Evolutionary conservation across 2,329 filamentous ascomycete species (phyloP).

Genomic region (Exophiala alcalophila): DNA sequence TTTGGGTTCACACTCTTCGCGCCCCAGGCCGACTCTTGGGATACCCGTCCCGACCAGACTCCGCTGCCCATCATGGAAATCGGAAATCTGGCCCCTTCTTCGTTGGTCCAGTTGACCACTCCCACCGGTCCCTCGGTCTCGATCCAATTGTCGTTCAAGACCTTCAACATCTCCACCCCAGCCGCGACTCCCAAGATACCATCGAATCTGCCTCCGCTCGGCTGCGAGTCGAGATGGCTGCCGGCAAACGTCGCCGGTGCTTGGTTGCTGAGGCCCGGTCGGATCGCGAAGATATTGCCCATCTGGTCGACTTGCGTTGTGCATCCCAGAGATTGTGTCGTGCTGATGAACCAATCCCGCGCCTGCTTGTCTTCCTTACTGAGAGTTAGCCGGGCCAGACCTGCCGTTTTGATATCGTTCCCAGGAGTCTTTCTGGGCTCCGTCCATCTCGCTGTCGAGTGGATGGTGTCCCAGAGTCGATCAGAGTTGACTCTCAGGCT

Average conservation of each 20-base stretch:
- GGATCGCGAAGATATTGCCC: constrained; percentile 76
- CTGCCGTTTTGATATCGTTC: constrained; percentile 16
- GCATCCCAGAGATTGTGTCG: constrained; percentile 63
- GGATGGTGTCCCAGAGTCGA: constrained; percentile 24
- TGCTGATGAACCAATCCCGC: constrained; percentile 71
- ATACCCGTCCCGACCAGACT: constrained; percentile 68
- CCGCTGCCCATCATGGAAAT: constrained; percentile 71
- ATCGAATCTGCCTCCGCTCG: constrained; percentile 65
- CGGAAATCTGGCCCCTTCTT: constrained; percentile 78
- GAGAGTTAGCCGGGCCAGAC: constrained; percentile 59
- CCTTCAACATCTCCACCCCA: constrained; percentile 68
- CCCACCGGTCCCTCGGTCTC: constrained; percentile 70
- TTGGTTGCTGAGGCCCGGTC: constrained; percentile 57
- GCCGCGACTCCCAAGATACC: constrained; percentile 73
- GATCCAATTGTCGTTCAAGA: constrained; percentile 63
- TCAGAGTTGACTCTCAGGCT: constrained; percentile 16
- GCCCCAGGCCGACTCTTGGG: constrained; percentile 59
- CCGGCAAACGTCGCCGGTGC: constrained; percentile 42
- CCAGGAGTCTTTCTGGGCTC: constrained; percentile 5
- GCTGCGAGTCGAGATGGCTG: constrained; percentile 50
- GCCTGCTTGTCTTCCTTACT: constrained; percentile 68
- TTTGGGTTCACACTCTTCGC: constrained; percentile 57
- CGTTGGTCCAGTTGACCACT: constrained; percentile 77
- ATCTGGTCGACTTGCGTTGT: constrained; percentile 67
- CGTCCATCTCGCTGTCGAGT: constrained; percentile 23